Evolutionary conservation across 1,284 basidiomycete genomes (phyloP).

Genomic region (Anthracocystis walkeri): DNA sequence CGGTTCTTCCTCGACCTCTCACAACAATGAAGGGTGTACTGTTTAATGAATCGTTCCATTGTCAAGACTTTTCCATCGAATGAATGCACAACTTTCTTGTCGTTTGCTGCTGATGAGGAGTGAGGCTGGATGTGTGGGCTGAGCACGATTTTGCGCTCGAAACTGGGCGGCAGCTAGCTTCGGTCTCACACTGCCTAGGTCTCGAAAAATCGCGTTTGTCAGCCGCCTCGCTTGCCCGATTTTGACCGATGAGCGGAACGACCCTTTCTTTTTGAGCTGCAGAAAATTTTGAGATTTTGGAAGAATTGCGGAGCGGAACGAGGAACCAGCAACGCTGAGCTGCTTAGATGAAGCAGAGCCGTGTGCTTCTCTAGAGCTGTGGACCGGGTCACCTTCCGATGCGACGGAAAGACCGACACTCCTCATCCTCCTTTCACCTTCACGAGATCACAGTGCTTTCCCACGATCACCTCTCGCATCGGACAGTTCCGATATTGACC

Average conservation of each 20-base stretch:
- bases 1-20: not conserved
- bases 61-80: not conserved
- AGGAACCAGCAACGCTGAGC: not conserved
- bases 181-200: not conserved
- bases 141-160: not conserved
- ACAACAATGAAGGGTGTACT: not conserved
- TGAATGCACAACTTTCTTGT: not conserved
- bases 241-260: not conserved
- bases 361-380: not conserved
- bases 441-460: not conserved
- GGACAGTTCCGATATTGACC: not conserved
- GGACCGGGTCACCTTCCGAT: not conserved
- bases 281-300: slow-evolving; percentile 18
- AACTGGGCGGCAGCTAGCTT: not conserved
- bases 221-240: not conserved
- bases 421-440: not conserved
- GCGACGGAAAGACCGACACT: not conserved
- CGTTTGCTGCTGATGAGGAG: not conserved
- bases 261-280: slow-evolving; percentile 8
- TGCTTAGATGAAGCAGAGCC: not conserved
- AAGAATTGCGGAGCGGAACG: slow-evolving; percentile 6
- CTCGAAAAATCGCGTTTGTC: slow-evolving; percentile 1
- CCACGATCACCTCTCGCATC: not conserved
- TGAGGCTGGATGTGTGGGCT: not conserved
- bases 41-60: not conserved